Percentiles rank a stretch among this genome's conserved stretches.
Conservation (phyloP, 2,329 filamentous ascomycete species). For the Lecanicillium sp. region DNA sequence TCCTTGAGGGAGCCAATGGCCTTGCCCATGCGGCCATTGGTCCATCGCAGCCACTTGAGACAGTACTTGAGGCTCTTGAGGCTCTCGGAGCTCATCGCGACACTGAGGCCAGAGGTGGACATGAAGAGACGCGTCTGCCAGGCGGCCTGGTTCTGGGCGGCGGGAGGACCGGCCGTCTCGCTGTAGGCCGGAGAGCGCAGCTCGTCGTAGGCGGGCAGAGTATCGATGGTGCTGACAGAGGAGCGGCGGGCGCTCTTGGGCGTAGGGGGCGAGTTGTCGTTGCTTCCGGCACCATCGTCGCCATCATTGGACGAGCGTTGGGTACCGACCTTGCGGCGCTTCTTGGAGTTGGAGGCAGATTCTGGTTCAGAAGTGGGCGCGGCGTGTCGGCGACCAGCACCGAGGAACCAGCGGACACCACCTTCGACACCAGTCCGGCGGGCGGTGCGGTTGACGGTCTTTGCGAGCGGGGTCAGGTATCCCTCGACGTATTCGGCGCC, state of each 20-base stretch:
- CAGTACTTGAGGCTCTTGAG: constrained; percentile 80
- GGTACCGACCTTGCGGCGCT: constrained; percentile 52
- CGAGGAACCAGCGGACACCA: constrained; percentile 77
- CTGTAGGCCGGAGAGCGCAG: constrained; percentile 69
- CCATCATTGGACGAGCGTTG: constrained; percentile 28
- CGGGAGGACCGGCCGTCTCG: constrained; percentile 39
- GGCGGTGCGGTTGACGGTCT: constrained; percentile 77
- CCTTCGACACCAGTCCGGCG: constrained; percentile 83
- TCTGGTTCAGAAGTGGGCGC: constrained; percentile 43
- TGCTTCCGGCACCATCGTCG: constrained; percentile 20
- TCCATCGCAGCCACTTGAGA: constrained; percentile 70
- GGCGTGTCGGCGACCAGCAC: constrained; percentile 48
- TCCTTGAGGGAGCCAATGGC: constrained; percentile 68
- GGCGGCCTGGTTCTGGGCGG: constrained; percentile 28
- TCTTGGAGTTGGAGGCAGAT: constrained; percentile 42
- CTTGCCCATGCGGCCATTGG: constrained; percentile 73
- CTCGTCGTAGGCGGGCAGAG: constrained; percentile 78
- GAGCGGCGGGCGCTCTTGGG: constrained; percentile 46
- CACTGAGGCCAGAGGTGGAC: constrained; percentile 82
- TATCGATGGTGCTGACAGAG: constrained; percentile 63
- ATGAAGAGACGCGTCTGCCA: constrained; percentile 85
- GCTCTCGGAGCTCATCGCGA: constrained; percentile 87
- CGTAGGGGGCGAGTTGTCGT: constrained; percentile 24
- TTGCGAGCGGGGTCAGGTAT: constrained; percentile 78
- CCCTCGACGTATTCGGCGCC: constrained; percentile 87